Base-by-base conservation (phyloP, 768 basidiomycete genomes). In the Kwoniella mangroviensis region DNA sequence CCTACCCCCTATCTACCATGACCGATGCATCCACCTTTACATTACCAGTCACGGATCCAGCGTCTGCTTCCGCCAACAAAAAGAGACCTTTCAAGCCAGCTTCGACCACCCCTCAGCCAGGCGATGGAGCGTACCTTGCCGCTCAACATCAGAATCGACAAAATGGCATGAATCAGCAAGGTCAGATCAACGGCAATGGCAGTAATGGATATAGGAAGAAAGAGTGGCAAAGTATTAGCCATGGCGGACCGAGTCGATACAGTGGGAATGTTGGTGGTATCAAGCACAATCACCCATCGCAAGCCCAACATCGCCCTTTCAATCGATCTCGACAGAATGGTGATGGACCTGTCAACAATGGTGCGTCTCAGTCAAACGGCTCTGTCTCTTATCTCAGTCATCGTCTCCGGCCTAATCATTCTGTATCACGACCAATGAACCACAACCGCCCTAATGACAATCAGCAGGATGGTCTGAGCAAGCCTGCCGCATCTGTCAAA, bases 81-180 rank as follows among this genome's bases (percentile, higher is more conserved):
- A 26, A 26, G 26, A 58, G 40, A n/a, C 56, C 58, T 60, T 26
- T 26, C 21, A 60, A 26, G 26, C 19, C 61, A 41, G 45, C 26
- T 17, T 11, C 66, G 11, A 26, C 57, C 34, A 43, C 51, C 17
- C 73, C 73, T 42, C 73, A 69, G 51, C 73, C 73, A 21, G 75
- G 73, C 10, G 73, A 77, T 62, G 73, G 75, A 9, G 70, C 73
- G 12, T 76, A 72, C 43, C 62, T 73, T 11, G 59, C 66, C 49
- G 13, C 53, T 34, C 62, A 64, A 54, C 12, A 21, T 9, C 58
- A 64, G 21, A 59, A 22, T 49, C 41, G 51, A 41, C 49, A 40
- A 2, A 68, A 51, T 42, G 59, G 56, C 3, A 21, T 53, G 22
- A 15, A 22, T 28, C 41, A 49, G 60, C 66, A 28, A 22, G 56